Evolutionary conservation across 805 yeast genomes (phyloP).

Genomic region (Yarrowia phangngaensis): DNA sequence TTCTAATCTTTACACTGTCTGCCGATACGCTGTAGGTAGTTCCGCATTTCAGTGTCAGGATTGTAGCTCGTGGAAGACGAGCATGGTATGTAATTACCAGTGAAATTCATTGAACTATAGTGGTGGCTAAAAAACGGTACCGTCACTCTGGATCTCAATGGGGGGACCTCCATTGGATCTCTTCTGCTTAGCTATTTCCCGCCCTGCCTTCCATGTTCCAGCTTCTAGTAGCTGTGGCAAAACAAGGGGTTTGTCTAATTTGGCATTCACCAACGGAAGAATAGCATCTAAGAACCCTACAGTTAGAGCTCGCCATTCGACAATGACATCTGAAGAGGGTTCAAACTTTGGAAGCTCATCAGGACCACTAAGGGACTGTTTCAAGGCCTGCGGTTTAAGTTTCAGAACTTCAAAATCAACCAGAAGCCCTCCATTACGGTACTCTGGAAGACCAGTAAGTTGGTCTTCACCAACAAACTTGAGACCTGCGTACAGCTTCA

Average conservation of each 20-base stretch:
- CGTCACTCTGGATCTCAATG: constrained; percentile 58
- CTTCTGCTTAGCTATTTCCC: constrained; percentile 52
- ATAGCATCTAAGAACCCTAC: constrained; percentile 54
- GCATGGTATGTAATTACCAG: no score
- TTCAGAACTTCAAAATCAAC: constrained; percentile 52
- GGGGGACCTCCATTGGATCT: constrained; percentile 59
- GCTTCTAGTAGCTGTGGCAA: constrained; percentile 64
- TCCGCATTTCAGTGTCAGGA: no score
- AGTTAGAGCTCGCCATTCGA: constrained; percentile 65
- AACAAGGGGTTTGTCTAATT: constrained; percentile 40
- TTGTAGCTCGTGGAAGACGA: no score
- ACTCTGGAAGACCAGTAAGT: constrained; percentile 59
- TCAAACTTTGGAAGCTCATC: constrained; percentile 47
- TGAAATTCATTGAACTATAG: no score
- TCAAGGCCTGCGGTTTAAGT: constrained; percentile 43
- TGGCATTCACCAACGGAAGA: constrained; percentile 50
- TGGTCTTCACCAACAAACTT: constrained; percentile 42
- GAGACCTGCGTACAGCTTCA: constrained; percentile 45
- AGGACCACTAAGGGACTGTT: constrained; percentile 30
- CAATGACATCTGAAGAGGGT: constrained; percentile 57
- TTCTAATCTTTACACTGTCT: no score
- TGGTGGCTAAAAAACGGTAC: constrained; percentile 56
- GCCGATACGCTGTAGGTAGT: no score
- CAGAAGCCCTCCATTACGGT: constrained; percentile 62
- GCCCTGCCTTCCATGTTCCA: constrained; percentile 65